Evolutionary conservation across 805 yeast genomes (phyloP).

Genomic region (Candida silvicultrix): DNA sequence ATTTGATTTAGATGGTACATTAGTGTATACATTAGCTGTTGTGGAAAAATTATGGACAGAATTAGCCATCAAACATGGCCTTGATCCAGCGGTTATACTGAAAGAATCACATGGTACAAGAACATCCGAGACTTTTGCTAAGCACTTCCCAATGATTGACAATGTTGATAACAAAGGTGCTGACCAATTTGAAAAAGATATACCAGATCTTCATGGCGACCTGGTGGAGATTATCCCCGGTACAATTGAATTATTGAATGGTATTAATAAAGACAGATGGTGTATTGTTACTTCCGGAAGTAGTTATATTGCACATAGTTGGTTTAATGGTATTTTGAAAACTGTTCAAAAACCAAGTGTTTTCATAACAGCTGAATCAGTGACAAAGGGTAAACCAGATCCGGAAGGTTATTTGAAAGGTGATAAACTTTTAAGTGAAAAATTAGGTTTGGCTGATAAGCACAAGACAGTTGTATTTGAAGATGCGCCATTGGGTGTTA

Average conservation of each 20-base stretch:
- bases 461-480: slow-evolving; percentile 64
- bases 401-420: slow-evolving; percentile 64
- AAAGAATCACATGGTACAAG: slow-evolving; percentile 63
- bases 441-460: slow-evolving; percentile 28
- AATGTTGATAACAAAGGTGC: slow-evolving; percentile 56
- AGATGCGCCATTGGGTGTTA: slow-evolving; percentile 87
- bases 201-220: slow-evolving; percentile 68
- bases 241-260: slow-evolving; percentile 54
- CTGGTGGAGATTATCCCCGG: slow-evolving; percentile 74
- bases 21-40: slow-evolving; percentile 77
- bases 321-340: slow-evolving; percentile 59
- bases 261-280: slow-evolving; percentile 48
- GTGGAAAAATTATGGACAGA: slow-evolving; percentile 80
- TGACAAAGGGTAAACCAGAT: slow-evolving; percentile 77
- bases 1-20: slow-evolving; percentile 85
- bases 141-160: slow-evolving; percentile 72
- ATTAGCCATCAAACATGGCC: slow-evolving; percentile 62
- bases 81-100: slow-evolving; percentile 45
- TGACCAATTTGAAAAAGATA: slow-evolving; percentile 52
- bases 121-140: slow-evolving; percentile 70
- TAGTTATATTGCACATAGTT: slow-evolving; percentile 65
- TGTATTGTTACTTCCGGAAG: slow-evolving; percentile 91
- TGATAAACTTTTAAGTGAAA: slow-evolving; percentile 40
- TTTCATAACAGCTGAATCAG: slow-evolving; percentile 81
- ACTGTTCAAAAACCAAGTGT: slow-evolving; percentile 57